These are phyloP conservation scores for Tetrahymena malaccensis DNA, from an alignment of 73 alveolate species.

Conservation along the genomic window DNA sequence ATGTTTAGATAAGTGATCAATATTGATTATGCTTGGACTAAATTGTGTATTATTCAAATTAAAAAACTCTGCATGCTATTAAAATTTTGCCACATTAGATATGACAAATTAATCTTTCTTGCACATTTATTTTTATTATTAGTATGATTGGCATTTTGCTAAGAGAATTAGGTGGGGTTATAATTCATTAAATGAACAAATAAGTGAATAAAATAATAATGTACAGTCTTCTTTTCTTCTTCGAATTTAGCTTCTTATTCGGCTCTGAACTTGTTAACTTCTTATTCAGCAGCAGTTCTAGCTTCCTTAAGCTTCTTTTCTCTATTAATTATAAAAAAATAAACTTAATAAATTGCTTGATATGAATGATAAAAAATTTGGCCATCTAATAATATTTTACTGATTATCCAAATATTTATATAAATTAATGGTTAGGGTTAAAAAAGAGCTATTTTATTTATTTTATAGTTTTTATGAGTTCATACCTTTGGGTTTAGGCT, in stretches of 20 bases:
- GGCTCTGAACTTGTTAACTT: slow-evolving; percentile 20
- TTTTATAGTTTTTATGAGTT: not conserved
- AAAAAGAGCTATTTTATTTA: not conserved
- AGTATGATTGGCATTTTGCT: not conserved
- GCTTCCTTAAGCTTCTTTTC: slow-evolving; percentile 42
- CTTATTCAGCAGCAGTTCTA: slow-evolving; percentile 48
- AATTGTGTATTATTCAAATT: too few species aligned
- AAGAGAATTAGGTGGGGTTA: not conserved
- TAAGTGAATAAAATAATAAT: not conserved
- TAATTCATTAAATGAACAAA: not conserved
- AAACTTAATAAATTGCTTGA: not conserved
- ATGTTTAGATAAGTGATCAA: not conserved
- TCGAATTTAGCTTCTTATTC: slow-evolving; percentile 39
- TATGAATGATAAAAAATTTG: not conserved
- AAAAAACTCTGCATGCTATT: too few species aligned
- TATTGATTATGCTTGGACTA: not conserved
- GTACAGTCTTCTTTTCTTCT: slow-evolving; percentile 13
- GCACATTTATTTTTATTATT: not conserved
- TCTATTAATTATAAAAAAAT: not conserved
- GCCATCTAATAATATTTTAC: not conserved
- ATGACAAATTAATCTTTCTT: too few species aligned
- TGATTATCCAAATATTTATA: not conserved
- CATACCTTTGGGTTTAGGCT: slow-evolving; percentile 17
- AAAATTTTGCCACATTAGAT: not conserved
- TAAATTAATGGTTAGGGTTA: not conserved